phyloP scores from a whole-genome alignment of 129 eudicot genomes.

The Oenanthe sinensis region DNA sequence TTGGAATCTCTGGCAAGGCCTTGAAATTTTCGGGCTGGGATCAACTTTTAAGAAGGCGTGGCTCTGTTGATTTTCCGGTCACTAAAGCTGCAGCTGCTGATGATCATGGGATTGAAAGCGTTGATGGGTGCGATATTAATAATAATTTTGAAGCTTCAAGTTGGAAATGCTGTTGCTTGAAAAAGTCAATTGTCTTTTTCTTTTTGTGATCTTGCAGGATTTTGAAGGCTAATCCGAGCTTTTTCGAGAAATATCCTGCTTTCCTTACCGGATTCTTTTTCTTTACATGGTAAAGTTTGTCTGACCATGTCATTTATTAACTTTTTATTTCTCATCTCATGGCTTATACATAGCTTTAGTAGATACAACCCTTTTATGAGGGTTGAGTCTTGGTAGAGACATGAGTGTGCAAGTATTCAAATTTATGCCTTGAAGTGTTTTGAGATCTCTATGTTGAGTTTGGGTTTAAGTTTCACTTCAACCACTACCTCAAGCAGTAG shows the following conservation, averaged over 20 bases:
- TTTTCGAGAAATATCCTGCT: constrained; percentile 40
- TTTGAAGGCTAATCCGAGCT: constrained; percentile 30
- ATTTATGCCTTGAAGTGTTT: neutral
- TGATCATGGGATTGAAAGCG: constrained; percentile 38
- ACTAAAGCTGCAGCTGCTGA: constrained; percentile 50
- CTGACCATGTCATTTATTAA: neutral
- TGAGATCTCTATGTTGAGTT: neutral
- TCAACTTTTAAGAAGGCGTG: constrained; percentile 27
- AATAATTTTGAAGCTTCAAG: too few relatives aligned
- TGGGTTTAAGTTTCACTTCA: neutral
- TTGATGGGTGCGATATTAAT: constrained; percentile 37
- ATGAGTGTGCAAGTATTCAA: neutral
- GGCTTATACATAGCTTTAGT: neutral
- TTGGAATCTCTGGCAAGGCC: constrained; percentile 27
- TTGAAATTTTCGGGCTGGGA: constrained; percentile 33
- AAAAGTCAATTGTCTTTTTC: neutral
- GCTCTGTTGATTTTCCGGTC: constrained; percentile 20
- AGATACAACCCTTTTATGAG: neutral
- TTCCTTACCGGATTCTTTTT: constrained; percentile 53
- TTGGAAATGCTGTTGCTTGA: too few relatives aligned
- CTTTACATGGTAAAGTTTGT: constrained; percentile 45
- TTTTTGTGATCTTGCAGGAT: constrained; percentile 16
- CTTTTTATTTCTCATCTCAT: neutral
- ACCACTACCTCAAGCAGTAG: neutral
- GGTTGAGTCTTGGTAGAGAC: neutral